Conservation (phyloP, 139 green algal genomes). For the Chlamydomonas schloesseri region DNA sequence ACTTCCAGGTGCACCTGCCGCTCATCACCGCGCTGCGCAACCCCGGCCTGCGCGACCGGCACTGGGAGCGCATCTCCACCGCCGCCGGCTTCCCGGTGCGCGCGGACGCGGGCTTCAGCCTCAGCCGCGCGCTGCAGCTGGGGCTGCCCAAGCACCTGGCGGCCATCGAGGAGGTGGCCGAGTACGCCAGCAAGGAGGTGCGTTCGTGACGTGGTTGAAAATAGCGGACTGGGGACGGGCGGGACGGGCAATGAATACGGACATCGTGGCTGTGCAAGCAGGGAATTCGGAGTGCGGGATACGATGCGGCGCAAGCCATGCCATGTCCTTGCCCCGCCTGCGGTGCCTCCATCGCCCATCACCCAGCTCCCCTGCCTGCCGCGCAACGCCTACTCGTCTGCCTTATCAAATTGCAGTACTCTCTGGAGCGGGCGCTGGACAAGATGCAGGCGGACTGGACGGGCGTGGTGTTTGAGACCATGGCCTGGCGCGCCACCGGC, state of each 20-base stretch:
- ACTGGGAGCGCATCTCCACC: conserved; percentile 74
- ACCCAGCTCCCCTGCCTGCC: too few species aligned
- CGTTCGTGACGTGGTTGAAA: too few species aligned
- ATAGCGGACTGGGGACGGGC: too few species aligned
- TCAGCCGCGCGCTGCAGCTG: conserved; percentile 76
- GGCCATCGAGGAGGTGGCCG: conserved; percentile 79
- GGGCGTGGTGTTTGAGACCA: conserved; percentile 75
- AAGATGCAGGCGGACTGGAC: conserved; percentile 88
- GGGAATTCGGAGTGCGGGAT: too few species aligned
- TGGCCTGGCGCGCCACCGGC: conserved; percentile 76
- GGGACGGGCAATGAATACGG: too few species aligned
- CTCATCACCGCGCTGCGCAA: conserved; percentile 83
- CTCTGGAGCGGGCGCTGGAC: conserved; percentile 80
- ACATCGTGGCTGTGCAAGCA: too few species aligned
- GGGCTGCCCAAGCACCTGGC: conserved; percentile 71
- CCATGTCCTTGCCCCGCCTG: too few species aligned
- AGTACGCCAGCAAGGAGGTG: conserved; percentile 67
- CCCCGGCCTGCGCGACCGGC: conserved; percentile 73
- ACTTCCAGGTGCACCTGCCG: conserved; percentile 80
- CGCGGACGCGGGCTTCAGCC: conserved; percentile 75
- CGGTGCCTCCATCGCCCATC: too few species aligned
- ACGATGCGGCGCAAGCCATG: too few species aligned
- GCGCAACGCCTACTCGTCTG: too few species aligned
- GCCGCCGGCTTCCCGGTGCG: conserved; percentile 74
- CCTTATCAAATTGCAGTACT: too few species aligned